Conservation (phyloP, 108 stramenopile genomes). For the Bacterosira constricta region DNA sequence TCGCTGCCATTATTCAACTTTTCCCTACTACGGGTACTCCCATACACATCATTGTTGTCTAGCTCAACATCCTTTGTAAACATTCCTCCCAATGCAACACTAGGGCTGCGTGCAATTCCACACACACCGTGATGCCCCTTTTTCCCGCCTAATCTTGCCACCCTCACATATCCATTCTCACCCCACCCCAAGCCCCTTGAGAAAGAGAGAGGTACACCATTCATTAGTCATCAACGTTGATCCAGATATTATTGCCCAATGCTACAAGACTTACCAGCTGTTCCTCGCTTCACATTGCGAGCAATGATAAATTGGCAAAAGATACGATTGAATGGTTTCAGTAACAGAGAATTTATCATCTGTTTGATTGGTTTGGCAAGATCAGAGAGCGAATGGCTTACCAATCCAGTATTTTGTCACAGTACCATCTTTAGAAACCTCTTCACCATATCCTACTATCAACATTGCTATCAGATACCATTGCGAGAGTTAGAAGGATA, state of each 20-base stretch:
- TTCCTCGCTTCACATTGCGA: constrained; percentile 51
- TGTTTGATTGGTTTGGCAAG: constrained; percentile 1
- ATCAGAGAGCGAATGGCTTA: neutral
- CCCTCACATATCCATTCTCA: constrained; percentile 69
- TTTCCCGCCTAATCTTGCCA: constrained; percentile 57
- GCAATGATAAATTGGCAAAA: neutral
- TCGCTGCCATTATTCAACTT: neutral
- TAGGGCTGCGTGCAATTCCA: constrained; percentile 74
- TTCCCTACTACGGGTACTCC: neutral
- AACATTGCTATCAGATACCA: constrained; percentile 51
- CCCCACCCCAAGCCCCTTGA: constrained; percentile 80
- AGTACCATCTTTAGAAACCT: constrained; percentile 26
- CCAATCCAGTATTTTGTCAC: constrained; percentile 62
- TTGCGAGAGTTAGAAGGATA: neutral
- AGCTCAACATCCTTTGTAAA: constrained; percentile 33
- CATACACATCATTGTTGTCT: neutral
- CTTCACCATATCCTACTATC: constrained; percentile 64
- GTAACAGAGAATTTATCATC: neutral
- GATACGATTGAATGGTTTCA: neutral
- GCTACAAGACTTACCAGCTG: constrained; percentile 34
- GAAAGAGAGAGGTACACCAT: too few relatives aligned
- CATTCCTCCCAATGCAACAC: constrained; percentile 69
- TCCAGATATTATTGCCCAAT: neutral
- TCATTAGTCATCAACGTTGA: constrained; percentile 22
- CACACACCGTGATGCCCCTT: constrained; percentile 68